Percentiles rank a stretch among this genome's conserved stretches.
Conservation (phyloP, 2,329 filamentous ascomycete genomes). For the Botrytis pseudocinerea region DNA sequence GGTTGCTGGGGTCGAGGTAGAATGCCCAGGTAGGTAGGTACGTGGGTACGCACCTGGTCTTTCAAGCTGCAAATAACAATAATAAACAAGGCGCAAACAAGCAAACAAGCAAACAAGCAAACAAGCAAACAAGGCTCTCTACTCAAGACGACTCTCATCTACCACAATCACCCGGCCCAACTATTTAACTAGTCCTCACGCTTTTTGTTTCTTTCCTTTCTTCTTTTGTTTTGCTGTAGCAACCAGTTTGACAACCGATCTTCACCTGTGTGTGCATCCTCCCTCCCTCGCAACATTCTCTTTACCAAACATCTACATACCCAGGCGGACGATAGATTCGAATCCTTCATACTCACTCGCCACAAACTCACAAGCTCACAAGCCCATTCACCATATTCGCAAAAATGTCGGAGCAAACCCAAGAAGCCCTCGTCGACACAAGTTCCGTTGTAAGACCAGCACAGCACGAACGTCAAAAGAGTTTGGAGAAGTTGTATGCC, state of each 20-base stretch:
- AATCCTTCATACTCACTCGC: background rate
- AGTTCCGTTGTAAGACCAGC: constrained; percentile 56
- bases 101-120: too few relatives aligned
- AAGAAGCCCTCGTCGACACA: constrained; percentile 40
- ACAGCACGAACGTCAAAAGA: constrained; percentile 59
- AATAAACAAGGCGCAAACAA: background rate
- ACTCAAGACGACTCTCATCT: background rate
- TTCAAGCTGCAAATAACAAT: background rate
- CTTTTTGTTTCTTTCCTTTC: background rate
- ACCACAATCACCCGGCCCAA: too few relatives aligned
- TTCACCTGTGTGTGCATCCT: background rate
- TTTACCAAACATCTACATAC: background rate
- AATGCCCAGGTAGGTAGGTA: background rate
- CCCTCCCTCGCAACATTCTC: too few relatives aligned
- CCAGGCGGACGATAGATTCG: background rate
- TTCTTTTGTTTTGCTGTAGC: background rate
- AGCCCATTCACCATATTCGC: background rate
- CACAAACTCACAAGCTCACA: too few relatives aligned
- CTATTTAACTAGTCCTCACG: background rate
- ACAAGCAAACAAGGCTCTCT: background rate
- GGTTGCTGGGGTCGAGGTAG: background rate
- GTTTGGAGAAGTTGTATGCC: constrained; percentile 70
- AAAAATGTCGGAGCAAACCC: constrained; percentile 29
- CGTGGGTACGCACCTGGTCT: background rate
- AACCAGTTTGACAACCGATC: background rate